Conservation (phyloP, 1,284 basidiomycete genomes). For the Marasmius fiardii region DNA sequence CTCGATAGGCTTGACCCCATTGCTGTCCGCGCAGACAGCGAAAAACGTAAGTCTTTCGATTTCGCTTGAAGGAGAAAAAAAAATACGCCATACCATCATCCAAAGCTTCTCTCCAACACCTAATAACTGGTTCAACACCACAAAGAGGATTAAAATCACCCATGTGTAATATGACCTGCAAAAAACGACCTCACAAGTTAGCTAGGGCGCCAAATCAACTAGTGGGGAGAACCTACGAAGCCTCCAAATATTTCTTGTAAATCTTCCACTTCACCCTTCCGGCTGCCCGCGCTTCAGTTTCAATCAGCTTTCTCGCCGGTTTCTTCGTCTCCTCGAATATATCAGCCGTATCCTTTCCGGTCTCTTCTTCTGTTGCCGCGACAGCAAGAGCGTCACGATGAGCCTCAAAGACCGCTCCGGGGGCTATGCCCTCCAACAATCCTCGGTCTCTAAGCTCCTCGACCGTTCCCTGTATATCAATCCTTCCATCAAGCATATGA, state of each 20-base stretch:
- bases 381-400: constrained; percentile 10
- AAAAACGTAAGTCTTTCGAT: too few species aligned
- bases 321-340: constrained; percentile 31
- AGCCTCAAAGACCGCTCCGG: constrained; percentile 36
- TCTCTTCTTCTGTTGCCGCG: background rate
- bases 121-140: constrained; percentile 49
- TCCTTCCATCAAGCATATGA: too few species aligned
- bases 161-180: constrained; percentile 71
- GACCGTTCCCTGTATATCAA: constrained; percentile 66
- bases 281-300: constrained; percentile 68
- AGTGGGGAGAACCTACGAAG: constrained; percentile 45
- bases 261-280: constrained; percentile 79
- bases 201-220: too few species aligned
- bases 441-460: constrained; percentile 56
- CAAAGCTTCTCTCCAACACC: constrained; percentile 58
- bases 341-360: constrained; percentile 17
- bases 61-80: too few species aligned
- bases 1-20: too few species aligned
- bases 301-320: constrained; percentile 61
- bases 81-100: too few species aligned
- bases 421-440: constrained; percentile 53
- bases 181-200: too few species aligned
- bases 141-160: constrained; percentile 45
- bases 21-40: too few species aligned
- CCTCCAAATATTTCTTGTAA: constrained; percentile 76